A percentile compares a stretch with the other conserved stretches of the same genome.
phyloP scores from a whole-genome alignment of 805 yeast genomes.

The Metschnikowia reukaufii region DNA sequence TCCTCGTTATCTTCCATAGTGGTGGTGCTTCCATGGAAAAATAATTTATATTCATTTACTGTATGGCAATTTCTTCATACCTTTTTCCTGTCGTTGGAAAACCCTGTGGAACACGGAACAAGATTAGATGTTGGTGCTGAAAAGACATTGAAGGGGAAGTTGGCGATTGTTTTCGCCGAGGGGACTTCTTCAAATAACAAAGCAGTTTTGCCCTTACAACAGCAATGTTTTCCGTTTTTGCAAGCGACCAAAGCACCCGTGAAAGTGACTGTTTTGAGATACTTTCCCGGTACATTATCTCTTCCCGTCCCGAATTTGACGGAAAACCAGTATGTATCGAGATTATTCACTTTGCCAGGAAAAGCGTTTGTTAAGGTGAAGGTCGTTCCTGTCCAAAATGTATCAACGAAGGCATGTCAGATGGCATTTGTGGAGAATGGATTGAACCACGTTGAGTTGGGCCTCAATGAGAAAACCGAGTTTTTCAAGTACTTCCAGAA shows the following conservation, averaged over 20 bases:
- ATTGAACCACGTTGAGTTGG: slow-evolving; percentile 33
- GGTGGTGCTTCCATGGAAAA: slow-evolving; percentile 41
- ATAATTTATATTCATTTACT: slow-evolving; percentile 32
- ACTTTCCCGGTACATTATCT: slow-evolving; percentile 36
- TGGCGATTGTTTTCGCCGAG: slow-evolving; percentile 64
- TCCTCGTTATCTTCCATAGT: slow-evolving; percentile 22
- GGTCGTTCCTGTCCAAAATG: slow-evolving; percentile 24
- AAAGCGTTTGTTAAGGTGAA: slow-evolving; percentile 28
- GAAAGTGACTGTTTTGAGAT: slow-evolving; percentile 40
- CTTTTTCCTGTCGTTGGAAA: slow-evolving; percentile 22
- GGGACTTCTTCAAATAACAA: slow-evolving; percentile 87
- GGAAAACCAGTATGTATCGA: slow-evolving; percentile 23
- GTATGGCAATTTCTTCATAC: slow-evolving; percentile 27
- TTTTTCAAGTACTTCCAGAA: slow-evolving; percentile 24
- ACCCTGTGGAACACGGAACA: slow-evolving; percentile 6
- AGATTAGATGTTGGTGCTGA: slow-evolving; percentile 21
- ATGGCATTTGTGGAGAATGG: slow-evolving; percentile 34
- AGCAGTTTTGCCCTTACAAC: slow-evolving; percentile 60
- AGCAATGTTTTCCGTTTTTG: slow-evolving; percentile 4
- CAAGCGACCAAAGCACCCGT: slow-evolving; percentile 19
- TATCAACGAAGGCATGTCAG: slow-evolving; percentile 22
- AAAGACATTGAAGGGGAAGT: slow-evolving; percentile 34
- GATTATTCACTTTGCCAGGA: slow-evolving; percentile 24
- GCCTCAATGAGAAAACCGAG: slow-evolving; percentile 28
- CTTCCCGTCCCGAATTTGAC: slow-evolving; percentile 37